Percentiles rank a stretch among this genome's conserved stretches.
Evolutionary conservation across 768 basidiomycete genomes (phyloP).

Genomic region (Pleurotus tuoliensis): DNA sequence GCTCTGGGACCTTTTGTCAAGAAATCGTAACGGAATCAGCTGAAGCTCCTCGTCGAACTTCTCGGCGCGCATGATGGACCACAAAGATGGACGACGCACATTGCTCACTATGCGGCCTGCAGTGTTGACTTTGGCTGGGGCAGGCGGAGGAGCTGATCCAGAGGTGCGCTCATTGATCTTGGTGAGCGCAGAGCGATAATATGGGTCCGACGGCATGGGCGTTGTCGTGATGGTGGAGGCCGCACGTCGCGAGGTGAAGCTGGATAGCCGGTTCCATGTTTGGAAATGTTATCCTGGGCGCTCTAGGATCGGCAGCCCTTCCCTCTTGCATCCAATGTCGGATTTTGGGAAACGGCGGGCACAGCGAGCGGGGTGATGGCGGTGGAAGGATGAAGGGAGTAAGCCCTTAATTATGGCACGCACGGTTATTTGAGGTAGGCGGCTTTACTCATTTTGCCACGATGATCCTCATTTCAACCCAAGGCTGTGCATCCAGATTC

Average conservation of each 20-base stretch:
- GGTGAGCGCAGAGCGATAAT: slow-evolving; percentile 1
- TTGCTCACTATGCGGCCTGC: not conserved
- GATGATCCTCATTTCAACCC: slow-evolving; percentile 9
- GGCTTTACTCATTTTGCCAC: slow-evolving; percentile 5
- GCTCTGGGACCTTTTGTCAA: slow-evolving; percentile 61
- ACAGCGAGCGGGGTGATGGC: not conserved
- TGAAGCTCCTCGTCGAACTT: not conserved
- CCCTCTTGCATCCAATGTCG: not conserved
- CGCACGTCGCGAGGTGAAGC: not conserved
- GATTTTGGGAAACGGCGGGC: not conserved
- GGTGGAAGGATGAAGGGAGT: not conserved
- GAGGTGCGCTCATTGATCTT: slow-evolving; percentile 4
- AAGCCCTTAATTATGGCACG: not conserved
- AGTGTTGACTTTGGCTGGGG: not conserved
- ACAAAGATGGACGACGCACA: not conserved
- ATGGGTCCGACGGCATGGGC: not conserved
- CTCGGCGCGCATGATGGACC: not conserved
- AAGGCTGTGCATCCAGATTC: slow-evolving; percentile 6
- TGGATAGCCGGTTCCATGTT: slow-evolving; percentile 1
- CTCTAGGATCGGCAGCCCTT: not conserved
- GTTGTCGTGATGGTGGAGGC: slow-evolving; percentile 4
- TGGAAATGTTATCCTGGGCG: slow-evolving; percentile 9
- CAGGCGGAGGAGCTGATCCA: not conserved
- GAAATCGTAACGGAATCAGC: slow-evolving; percentile 6
- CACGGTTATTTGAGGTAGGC: slow-evolving; percentile 4